Evolutionary conservation across 208 protist genomes (phyloP).

Genomic region (Acanthamoeba healyi): DNA sequence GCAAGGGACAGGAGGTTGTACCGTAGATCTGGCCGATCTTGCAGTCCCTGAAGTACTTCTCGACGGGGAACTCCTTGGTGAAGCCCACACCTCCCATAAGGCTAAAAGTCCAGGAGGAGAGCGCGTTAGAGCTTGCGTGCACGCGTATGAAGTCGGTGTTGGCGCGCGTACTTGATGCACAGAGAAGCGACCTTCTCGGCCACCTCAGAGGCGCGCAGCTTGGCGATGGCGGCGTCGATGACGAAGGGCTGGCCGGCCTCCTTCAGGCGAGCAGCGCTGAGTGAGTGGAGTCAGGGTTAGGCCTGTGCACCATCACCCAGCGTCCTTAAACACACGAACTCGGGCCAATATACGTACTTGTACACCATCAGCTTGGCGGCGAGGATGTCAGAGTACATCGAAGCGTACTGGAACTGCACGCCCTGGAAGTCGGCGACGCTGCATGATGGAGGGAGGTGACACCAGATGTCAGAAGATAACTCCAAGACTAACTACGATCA

Average conservation of each 20-base stretch:
- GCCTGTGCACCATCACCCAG: not conserved
- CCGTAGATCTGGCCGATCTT: slow-evolving; percentile 89
- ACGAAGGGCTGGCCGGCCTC: slow-evolving; percentile 93
- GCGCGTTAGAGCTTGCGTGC: not conserved
- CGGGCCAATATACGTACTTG: slow-evolving; percentile 69
- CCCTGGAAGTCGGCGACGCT: slow-evolving; percentile 95
- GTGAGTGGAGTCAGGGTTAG: slow-evolving; percentile 11
- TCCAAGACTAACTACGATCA: not conserved
- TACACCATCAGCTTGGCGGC: slow-evolving; percentile 83
- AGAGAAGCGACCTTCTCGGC: slow-evolving; percentile 52
- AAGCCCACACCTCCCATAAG: slow-evolving; percentile 97
- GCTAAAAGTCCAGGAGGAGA: slow-evolving; percentile 87
- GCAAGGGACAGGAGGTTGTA: not conserved
- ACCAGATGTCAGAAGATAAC: no score
- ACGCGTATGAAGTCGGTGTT: not conserved
- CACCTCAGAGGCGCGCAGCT: slow-evolving; percentile 92
- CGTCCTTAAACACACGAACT: slow-evolving; percentile 6
- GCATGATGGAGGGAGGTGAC: not conserved
- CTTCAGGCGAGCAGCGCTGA: slow-evolving; percentile 94
- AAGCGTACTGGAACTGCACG: slow-evolving; percentile 94
- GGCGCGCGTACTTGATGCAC: not conserved
- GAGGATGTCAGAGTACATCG: slow-evolving; percentile 75
- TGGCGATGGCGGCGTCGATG: slow-evolving; percentile 96
- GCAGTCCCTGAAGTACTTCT: slow-evolving; percentile 95
- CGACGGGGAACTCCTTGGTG: slow-evolving; percentile 95